phyloP scores from a whole-genome alignment of 306 rosid species.

The Mucuna pruriens region DNA sequence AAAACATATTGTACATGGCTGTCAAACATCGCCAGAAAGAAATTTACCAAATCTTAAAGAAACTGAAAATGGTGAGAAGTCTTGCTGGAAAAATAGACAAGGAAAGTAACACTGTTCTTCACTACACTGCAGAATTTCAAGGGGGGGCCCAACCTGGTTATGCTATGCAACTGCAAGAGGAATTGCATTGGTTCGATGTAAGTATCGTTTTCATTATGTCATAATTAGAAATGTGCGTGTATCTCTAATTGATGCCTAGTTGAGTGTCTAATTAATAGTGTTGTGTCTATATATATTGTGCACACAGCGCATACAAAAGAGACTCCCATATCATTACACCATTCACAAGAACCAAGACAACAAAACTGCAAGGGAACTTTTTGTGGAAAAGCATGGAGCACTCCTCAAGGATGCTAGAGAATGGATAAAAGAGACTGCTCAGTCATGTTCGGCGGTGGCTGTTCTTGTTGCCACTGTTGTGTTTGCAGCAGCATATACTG shows the following conservation, averaged over 20 bases:
- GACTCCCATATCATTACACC: conserved; percentile 43
- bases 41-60: conserved; percentile 31
- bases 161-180: conserved; percentile 47
- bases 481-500: conserved; percentile 45
- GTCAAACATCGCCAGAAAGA: conserved; percentile 36
- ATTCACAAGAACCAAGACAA: conserved; percentile 32
- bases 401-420: conserved; percentile 35
- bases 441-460: conserved; percentile 51
- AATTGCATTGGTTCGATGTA: conserved; percentile 47
- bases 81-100: conserved; percentile 41
- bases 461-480: conserved; percentile 50
- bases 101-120: conserved; percentile 42
- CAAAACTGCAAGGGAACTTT: conserved; percentile 39
- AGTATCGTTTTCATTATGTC: no score
- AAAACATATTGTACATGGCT: conserved; percentile 40
- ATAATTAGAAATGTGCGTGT: no score
- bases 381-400: conserved; percentile 30
- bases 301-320: conserved; percentile 40
- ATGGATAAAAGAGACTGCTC: conserved; percentile 55
- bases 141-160: conserved; percentile 46
- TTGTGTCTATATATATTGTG: not conserved
- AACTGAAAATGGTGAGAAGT: conserved; percentile 22
- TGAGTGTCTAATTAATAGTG: not conserved
- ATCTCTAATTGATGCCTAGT: not conserved
- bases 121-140: conserved; percentile 35